A percentile compares a stretch with the other conserved stretches of the same genome.
phyloP scores from a whole-genome alignment of 495 filamentous ascomycete genomes.

The Podospora sp. region DNA sequence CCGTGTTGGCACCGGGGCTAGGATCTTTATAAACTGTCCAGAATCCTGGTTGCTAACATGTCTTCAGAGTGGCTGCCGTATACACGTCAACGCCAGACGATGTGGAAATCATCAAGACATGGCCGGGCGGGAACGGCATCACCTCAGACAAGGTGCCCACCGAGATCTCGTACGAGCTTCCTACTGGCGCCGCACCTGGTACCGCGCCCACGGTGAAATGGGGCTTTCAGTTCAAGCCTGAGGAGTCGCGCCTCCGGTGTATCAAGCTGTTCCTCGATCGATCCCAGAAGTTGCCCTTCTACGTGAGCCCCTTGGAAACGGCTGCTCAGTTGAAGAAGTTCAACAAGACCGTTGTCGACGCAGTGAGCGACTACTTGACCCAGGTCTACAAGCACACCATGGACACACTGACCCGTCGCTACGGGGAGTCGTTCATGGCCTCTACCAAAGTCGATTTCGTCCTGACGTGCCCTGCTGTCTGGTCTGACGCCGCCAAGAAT shows the following conservation, averaged over 20 bases:
- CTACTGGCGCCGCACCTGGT: slow-evolving; percentile 39
- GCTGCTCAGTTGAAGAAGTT: slow-evolving; percentile 69
- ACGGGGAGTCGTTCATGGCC: slow-evolving; percentile 64
- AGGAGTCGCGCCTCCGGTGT: slow-evolving; percentile 72
- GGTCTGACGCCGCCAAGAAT: slow-evolving; percentile 74
- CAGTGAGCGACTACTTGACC: slow-evolving; percentile 68
- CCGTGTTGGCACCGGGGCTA: neutral
- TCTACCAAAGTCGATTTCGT: slow-evolving; percentile 67
- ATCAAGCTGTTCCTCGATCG: slow-evolving; percentile 81
- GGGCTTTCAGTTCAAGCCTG: slow-evolving; percentile 78
- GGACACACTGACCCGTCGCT: slow-evolving; percentile 66
- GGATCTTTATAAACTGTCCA: neutral
- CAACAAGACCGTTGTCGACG: slow-evolving; percentile 61
- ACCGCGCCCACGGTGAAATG: slow-evolving; percentile 57
- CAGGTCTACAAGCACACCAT: slow-evolving; percentile 74
- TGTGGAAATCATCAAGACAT: slow-evolving; percentile 78
- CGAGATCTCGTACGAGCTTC: slow-evolving; percentile 59
- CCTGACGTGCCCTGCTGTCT: slow-evolving; percentile 79
- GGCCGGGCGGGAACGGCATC: slow-evolving; percentile 75
- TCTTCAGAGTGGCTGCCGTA: slow-evolving; percentile 67
- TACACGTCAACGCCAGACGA: slow-evolving; percentile 77
- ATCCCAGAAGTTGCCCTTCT: slow-evolving; percentile 74
- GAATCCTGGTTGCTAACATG: neutral
- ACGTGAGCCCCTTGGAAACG: slow-evolving; percentile 73
- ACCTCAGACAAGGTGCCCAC: slow-evolving; percentile 71